Evolutionary conservation across 2,329 filamentous ascomycete species (phyloP), one percentile per base, ranked within the genome.

Genomic region (Mycosphaerella sp.): DNA sequence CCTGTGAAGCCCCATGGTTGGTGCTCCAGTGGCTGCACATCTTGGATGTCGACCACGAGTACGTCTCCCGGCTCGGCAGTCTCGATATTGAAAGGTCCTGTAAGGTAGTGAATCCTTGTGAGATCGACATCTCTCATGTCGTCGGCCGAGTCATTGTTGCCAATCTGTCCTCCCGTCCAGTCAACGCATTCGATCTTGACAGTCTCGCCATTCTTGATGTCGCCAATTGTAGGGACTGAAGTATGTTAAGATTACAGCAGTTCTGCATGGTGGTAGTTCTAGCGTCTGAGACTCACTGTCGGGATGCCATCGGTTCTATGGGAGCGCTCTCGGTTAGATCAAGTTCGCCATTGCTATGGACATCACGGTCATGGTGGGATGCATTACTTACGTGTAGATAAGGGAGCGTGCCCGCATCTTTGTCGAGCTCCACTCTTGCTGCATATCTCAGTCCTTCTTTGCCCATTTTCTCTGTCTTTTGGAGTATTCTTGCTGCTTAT

Each of bases 151-250:
- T 96, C 89, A 59, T 91, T 85, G 70, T 96, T 95, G 49, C 80
- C 78, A 63, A 95, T 95, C 63, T 95, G 89, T 1, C 89, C 89
- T 17, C 64, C 66, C 0, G 70, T 73, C 62, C 88, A 94, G 71
- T 94, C 88, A 6, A 93, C 75, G 64, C 90, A 95, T 75, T 95
- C 88, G 59, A 95, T 95, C 71, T 94, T 95, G 59, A 95, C 89
- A 0, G 87, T 87, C 71, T 95, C 90, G 27, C 84, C 85, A 64
- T 90, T 83, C 62, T 86, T 83, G 63, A 96, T 89, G 1, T 78
- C 81, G 28, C 77, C 86, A 44, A 77, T 78, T 50, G 79, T 81
- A 0, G 90, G 90, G 45, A 95, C 87, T 93, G 25, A 28, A 32
- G 25, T 41, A 37, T 35, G 48, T 37, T 44, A 44, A 18, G 27